phyloP scores from a whole-genome alignment of 2,329 filamentous ascomycete genomes.

The Trichophyton mentagrophytes region DNA sequence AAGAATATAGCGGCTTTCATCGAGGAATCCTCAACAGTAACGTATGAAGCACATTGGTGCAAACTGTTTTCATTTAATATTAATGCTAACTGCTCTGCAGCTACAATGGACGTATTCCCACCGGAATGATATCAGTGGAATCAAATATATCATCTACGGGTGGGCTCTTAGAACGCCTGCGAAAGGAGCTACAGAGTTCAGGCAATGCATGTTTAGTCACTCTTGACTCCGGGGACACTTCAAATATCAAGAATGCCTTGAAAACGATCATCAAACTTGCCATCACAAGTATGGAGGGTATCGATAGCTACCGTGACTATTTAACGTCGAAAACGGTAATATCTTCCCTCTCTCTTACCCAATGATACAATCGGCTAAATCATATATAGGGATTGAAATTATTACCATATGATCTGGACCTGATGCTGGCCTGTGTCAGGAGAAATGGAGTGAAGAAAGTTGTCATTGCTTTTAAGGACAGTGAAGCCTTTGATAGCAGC shows the following conservation, averaged over 20 bases:
- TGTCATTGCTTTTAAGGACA: conserved; percentile 34
- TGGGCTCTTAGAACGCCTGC: conserved; percentile 27
- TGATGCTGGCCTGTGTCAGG: conserved; percentile 32
- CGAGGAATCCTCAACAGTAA: conserved; percentile 22
- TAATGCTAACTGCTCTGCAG: conserved; percentile 17
- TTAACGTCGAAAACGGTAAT: conserved; percentile 28
- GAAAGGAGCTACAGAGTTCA: conserved; percentile 21
- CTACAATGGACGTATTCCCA: conserved; percentile 29
- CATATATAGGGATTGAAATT: conserved; percentile 27
- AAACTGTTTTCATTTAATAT: neutral
- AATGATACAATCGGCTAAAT: conserved; percentile 4
- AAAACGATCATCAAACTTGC: conserved; percentile 35
- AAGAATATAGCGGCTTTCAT: conserved; percentile 28
- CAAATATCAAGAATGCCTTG: conserved; percentile 35
- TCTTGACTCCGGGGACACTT: conserved; percentile 33
- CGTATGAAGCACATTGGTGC: conserved; percentile 19
- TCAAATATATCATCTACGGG: conserved; percentile 33
- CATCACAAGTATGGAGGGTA: conserved; percentile 27
- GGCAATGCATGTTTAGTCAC: conserved; percentile 27
- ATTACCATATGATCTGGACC: conserved; percentile 35
- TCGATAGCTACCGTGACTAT: conserved; percentile 28
- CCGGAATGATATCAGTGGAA: conserved; percentile 32
- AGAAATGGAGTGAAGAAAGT: conserved; percentile 27
- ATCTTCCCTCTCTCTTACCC: neutral
- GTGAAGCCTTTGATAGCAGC: conserved; percentile 35